These are phyloP conservation scores for Colletotrichum falcatum DNA, from an alignment of 2,329 filamentous ascomycete genomes.

Conservation along the genomic window DNA sequence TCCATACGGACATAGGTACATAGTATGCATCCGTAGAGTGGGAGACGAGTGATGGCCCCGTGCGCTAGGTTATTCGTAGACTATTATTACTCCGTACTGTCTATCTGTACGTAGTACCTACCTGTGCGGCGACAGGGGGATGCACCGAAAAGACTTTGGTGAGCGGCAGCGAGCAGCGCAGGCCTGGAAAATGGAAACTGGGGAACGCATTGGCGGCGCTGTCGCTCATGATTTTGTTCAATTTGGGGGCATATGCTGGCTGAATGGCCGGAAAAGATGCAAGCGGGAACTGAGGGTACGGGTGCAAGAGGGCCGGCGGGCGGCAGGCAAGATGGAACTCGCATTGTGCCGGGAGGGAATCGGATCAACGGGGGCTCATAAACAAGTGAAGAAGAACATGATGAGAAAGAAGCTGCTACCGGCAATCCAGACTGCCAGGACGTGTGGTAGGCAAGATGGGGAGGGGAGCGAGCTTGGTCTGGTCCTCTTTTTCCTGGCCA, in stretches of 20 bases:
- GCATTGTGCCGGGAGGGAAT: slow-evolving; percentile 25
- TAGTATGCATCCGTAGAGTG: no score
- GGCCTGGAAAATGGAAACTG: slow-evolving; percentile 10
- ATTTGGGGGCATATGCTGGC: slow-evolving; percentile 28
- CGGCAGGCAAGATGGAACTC: slow-evolving; percentile 26
- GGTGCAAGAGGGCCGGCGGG: slow-evolving; percentile 11
- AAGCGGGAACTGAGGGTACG: slow-evolving; percentile 23
- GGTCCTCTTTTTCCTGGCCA: slow-evolving; percentile 11
- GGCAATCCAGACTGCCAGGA: not conserved
- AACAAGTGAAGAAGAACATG: not conserved
- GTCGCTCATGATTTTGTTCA: slow-evolving; percentile 35
- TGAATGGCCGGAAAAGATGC: slow-evolving; percentile 29
- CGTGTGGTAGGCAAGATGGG: not conserved
- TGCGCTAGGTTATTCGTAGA: not conserved
- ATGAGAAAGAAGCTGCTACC: no score
- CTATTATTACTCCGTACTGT: no score
- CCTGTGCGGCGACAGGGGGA: slow-evolving; percentile 16
- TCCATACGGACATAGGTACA: no score
- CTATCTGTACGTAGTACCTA: no score
- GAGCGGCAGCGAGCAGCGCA: slow-evolving; percentile 24
- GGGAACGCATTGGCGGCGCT: slow-evolving; percentile 32
- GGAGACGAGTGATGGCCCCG: slow-evolving; percentile 5
- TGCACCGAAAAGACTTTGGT: slow-evolving; percentile 3
- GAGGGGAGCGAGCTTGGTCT: slow-evolving; percentile 9
- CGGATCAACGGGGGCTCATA: not conserved